Conservation (phyloP, 495 filamentous ascomycete species). For the Penicillium macrosclerotiorum region DNA sequence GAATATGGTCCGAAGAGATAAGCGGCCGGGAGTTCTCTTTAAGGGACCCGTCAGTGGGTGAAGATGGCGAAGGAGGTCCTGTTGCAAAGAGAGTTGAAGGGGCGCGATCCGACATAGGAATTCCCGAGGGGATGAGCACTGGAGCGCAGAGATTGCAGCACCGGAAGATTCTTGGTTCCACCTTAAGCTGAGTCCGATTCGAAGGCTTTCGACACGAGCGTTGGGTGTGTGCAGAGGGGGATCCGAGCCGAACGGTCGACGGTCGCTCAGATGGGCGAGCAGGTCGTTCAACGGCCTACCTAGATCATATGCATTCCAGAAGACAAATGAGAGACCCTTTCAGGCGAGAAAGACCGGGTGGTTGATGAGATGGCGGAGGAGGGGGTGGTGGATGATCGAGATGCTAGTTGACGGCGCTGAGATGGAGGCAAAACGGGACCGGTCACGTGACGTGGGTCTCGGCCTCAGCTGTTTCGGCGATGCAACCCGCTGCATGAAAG, state of each 20-base stretch:
- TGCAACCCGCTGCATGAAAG: slow-evolving; percentile 2
- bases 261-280: slow-evolving; percentile 42
- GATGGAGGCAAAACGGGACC: slow-evolving; percentile 39
- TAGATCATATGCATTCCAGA: slow-evolving; percentile 44
- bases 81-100: slow-evolving; percentile 36
- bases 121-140: slow-evolving; percentile 6
- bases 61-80: slow-evolving; percentile 46
- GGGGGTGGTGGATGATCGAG: slow-evolving; percentile 29
- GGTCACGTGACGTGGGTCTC: slow-evolving; percentile 34
- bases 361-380: slow-evolving; percentile 22
- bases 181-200: slow-evolving; percentile 16
- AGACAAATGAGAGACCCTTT: slow-evolving; percentile 12
- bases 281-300: slow-evolving; percentile 37
- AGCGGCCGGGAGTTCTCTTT: slow-evolving; percentile 37
- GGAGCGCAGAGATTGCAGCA: slow-evolving; percentile 6
- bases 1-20: slow-evolving; percentile 36
- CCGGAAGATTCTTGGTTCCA: slow-evolving; percentile 6
- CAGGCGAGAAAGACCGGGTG: slow-evolving; percentile 16
- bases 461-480: slow-evolving; percentile 7
- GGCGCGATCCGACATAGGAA: slow-evolving; percentile 47
- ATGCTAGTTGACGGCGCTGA: slow-evolving; percentile 30
- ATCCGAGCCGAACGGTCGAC: slow-evolving; percentile 31
- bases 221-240: slow-evolving; percentile 23
- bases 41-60: slow-evolving; percentile 36
- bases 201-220: slow-evolving; percentile 18